These are phyloP conservation scores for Wickerhamiella alocasiicola DNA, from an alignment of 805 yeast species.

Conservation along the genomic window DNA sequence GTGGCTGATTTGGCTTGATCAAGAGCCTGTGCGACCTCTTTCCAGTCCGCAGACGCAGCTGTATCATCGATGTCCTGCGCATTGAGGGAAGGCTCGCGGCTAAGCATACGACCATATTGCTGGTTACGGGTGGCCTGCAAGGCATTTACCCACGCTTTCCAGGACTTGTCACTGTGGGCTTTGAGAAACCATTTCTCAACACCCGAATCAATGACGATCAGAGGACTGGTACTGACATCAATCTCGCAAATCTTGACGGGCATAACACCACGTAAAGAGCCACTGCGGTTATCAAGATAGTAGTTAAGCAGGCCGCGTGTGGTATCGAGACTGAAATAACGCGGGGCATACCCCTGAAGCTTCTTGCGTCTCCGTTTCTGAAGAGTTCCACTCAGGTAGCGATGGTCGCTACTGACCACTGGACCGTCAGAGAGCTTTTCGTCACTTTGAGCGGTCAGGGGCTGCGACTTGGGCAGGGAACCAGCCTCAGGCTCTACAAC, in stretches of 20 bases:
- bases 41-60: not conserved
- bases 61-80: constrained; percentile 1
- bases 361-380: constrained; percentile 72
- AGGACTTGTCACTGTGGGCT: constrained; percentile 51
- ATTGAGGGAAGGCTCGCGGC: constrained; percentile 8
- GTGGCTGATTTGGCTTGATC: not conserved
- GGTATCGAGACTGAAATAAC: constrained; percentile 75
- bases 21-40: constrained; percentile 3
- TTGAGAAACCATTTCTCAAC: constrained; percentile 87
- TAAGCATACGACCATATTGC: constrained; percentile 9
- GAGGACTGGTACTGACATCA: constrained; percentile 49
- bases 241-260: constrained; percentile 73
- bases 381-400: constrained; percentile 61
- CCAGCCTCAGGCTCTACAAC: constrained; percentile 1
- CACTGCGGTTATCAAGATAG: constrained; percentile 55
- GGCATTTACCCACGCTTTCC: constrained; percentile 74
- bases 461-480: not conserved
- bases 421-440: not conserved
- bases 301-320: constrained; percentile 75
- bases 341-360: constrained; percentile 71
- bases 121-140: constrained; percentile 35
- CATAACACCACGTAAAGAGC: constrained; percentile 80
- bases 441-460: not conserved
- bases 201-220: constrained; percentile 82
- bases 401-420: constrained; percentile 20